Percentiles rank a stretch among this genome's conserved stretches.
phyloP scores from a whole-genome alignment of 169 alveolate species.

The Plasmodium adleri region DNA sequence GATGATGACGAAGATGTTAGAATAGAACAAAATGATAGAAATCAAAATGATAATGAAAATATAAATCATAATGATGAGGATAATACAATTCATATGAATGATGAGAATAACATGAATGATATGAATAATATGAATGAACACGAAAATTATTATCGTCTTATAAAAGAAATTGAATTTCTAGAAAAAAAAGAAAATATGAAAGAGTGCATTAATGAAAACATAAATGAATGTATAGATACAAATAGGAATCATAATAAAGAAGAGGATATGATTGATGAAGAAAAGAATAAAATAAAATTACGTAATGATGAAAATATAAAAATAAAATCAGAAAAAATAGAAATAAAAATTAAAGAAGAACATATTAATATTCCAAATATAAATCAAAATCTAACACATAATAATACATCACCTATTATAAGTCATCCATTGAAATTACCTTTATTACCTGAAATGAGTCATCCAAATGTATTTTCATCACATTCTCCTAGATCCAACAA shows the following conservation, averaged over 20 bases:
- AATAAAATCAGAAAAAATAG: background rate
- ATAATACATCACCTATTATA: conserved; percentile 3
- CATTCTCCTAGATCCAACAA: conserved; percentile 41
- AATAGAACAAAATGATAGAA: background rate
- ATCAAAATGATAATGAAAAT: background rate
- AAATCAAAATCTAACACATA: conserved; percentile 30
- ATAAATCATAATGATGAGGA: background rate
- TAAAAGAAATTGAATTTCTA: conserved; percentile 62
- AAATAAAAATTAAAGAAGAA: conserved; percentile 9
- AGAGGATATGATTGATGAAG: background rate
- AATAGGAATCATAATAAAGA: background rate
- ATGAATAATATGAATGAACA: conserved; percentile 26
- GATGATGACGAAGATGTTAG: background rate
- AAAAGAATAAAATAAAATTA: background rate
- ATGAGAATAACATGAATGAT: background rate
- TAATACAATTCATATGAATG: background rate
- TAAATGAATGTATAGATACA: conserved; percentile 1
- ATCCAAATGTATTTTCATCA: conserved; percentile 28
- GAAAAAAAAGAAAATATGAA: conserved; percentile 56
- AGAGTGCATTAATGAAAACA: background rate
- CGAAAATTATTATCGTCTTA: conserved; percentile 56
- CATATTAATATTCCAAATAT: background rate
- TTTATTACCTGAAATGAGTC: conserved; percentile 54
- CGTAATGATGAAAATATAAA: background rate
- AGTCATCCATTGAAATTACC: conserved; percentile 55